A percentile compares a stretch with the other conserved stretches of the same genome.
Conservation (phyloP, 208 protist genomes). For the Kentomonas sorsogonicus region DNA sequence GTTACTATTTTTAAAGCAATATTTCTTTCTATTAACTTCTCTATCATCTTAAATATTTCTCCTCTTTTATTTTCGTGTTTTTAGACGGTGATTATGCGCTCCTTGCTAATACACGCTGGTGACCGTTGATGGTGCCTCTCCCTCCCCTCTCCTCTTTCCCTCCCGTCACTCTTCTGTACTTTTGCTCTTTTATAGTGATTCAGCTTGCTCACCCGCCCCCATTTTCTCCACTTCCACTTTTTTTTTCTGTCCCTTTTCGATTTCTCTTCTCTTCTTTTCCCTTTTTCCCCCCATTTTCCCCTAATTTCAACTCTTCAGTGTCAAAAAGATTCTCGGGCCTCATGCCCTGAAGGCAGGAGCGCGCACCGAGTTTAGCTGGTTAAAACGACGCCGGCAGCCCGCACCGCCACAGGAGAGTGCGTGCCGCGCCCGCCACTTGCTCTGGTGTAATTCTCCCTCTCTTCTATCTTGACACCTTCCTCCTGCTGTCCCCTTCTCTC, state of each 20-base stretch:
- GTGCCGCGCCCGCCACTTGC: no score
- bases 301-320: no score
- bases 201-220: neutral
- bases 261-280: neutral
- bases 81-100: no score
- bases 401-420: no score
- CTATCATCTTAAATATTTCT: neutral
- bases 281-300: constrained; percentile 7
- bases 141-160: neutral
- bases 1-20: neutral
- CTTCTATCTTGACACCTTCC: constrained; percentile 1
- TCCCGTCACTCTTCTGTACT: neutral
- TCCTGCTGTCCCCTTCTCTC: no score
- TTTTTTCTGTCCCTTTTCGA: constrained; percentile 8
- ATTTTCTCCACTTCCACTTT: constrained; percentile 8
- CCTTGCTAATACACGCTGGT: no score
- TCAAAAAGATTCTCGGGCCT: no score
- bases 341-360: no score
- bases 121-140: no score
- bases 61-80: constrained; percentile 10
- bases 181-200: neutral
- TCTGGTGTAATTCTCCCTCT: neutral
- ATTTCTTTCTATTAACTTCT: neutral
- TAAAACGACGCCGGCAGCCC: no score
- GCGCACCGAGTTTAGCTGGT: no score